Evolutionary conservation across 2,329 filamentous ascomycete species (phyloP).

Genomic region (Ophiostoma himal-ulmi): DNA sequence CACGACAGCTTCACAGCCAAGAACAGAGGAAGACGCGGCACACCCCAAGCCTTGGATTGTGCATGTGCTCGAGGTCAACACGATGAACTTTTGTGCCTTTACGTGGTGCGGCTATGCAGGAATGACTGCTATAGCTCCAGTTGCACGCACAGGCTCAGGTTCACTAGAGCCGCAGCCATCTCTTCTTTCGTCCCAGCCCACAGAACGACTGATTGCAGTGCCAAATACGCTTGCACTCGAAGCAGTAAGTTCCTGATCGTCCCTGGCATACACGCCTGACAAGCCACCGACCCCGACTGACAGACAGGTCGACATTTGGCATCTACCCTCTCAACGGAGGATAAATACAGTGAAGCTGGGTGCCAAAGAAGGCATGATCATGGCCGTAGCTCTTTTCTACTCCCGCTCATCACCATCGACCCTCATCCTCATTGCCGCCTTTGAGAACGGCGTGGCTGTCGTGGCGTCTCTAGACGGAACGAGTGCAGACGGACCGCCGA

Average conservation of each 20-base stretch:
- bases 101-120: conserved; percentile 44
- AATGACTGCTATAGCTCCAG: not conserved
- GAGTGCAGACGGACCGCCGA: conserved; percentile 37
- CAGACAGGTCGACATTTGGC: conserved; percentile 68
- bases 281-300: not conserved
- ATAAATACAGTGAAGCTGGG: conserved; percentile 50
- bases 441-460: conserved; percentile 75
- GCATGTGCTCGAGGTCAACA: conserved; percentile 77
- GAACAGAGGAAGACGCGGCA: conserved; percentile 22
- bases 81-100: conserved; percentile 92
- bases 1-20: not conserved
- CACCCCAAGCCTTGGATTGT: conserved; percentile 75
- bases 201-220: conserved; percentile 58
- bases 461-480: conserved; percentile 51
- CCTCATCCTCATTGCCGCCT: conserved; percentile 64
- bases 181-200: conserved; percentile 29
- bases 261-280: not conserved
- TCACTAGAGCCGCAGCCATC: not conserved
- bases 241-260: conserved; percentile 43
- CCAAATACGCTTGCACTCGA: conserved; percentile 72
- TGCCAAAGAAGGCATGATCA: conserved; percentile 71
- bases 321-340: conserved; percentile 69
- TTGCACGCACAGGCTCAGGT: conserved; percentile 3
- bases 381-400: conserved; percentile 65
- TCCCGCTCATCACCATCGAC: conserved; percentile 30